Base-by-base conservation (phyloP, 2,329 filamentous ascomycete genomes). In the Kalmusia sp. region DNA sequence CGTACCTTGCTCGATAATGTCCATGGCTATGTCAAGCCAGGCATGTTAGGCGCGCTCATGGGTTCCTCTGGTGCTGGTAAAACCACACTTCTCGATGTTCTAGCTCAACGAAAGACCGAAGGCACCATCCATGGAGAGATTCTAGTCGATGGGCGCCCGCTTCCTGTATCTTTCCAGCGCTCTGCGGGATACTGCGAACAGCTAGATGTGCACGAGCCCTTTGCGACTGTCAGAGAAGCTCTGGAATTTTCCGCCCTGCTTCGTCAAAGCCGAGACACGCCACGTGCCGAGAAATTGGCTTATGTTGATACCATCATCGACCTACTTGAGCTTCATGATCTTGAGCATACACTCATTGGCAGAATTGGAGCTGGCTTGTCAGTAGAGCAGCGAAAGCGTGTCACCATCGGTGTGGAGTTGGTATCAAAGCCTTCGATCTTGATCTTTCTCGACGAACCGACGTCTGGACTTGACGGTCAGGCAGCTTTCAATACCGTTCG, bases 11-110 rank as follows among this genome's bases (percentile, higher is more conserved):
- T 87, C 12, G 81, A 85, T 41, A 70, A 83, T 53, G 81, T 86
- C 22, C 78, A 74, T 30, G 84, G 76, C 12, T 86, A 78, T 70
- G 82, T 84, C 5, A 83, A 82, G 54, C 83, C 83, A 4, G 83
- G 82, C 0, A 80, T 79, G 7, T 71, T 85, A 14, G 84, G 79
- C 4, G 80, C 78, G 0, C 62, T 75, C 25, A 74, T 73, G 70
- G 70, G 72, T 12, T 71, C 70, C 2, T 83, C 80, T 4, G 84
- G 84, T n/a, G 92, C 91, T 4, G 91, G 91, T 44, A 96, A 96
- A 77, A 95, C 91, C 0, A 95, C 92, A 0, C 79, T 96, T 0
- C 79, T 96, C 2, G 90, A 96, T 64, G 90, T 93, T 1, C 77
- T 96, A 8, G 86, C 86, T 2, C 76, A 81, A 5, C 76, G 87